phyloP scores from a whole-genome alignment of 805 yeast species.

The Yamadazyma laniorum region DNA sequence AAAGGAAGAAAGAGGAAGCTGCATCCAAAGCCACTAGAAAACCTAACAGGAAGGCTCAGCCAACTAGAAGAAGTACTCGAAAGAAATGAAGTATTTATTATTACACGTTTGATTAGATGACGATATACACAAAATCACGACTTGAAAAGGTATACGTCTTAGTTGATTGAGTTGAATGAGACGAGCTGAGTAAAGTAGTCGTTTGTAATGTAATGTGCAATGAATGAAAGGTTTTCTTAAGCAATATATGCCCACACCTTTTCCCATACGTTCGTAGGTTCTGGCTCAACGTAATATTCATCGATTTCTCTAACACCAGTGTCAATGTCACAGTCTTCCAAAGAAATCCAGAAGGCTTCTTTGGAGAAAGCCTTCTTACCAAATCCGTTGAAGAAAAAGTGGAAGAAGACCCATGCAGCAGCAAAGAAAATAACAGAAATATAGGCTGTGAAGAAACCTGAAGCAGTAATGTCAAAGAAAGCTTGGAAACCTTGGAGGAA shows the following conservation, averaged over 20 bases:
- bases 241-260: slow-evolving; percentile 49
- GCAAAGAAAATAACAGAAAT: slow-evolving; percentile 63
- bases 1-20: slow-evolving; percentile 19
- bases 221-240: slow-evolving; percentile 5
- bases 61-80: slow-evolving; percentile 19
- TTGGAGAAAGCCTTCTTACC: slow-evolving; percentile 27
- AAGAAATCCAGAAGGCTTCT: slow-evolving; percentile 43
- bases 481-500: slow-evolving; percentile 71
- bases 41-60: slow-evolving; percentile 11
- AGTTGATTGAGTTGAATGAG: too few species aligned
- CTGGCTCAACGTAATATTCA: slow-evolving; percentile 55
- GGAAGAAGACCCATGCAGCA: slow-evolving; percentile 54
- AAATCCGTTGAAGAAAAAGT: slow-evolving; percentile 47
- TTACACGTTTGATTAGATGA: slow-evolving; percentile 5
- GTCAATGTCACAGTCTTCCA: slow-evolving; percentile 68
- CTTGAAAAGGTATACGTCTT: neutral
- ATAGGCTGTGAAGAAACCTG: slow-evolving; percentile 67
- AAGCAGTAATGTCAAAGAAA: slow-evolving; percentile 54
- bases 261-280: slow-evolving; percentile 52
- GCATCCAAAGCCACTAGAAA: slow-evolving; percentile 7
- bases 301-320: slow-evolving; percentile 65
- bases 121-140: slow-evolving; percentile 9
- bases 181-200: too few species aligned
- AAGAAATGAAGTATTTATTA: slow-evolving; percentile 12
- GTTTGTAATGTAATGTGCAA: too few species aligned